Evolutionary conservation across 495 filamentous ascomycete species (phyloP).

Genomic region (Penicillium chermesinum): DNA sequence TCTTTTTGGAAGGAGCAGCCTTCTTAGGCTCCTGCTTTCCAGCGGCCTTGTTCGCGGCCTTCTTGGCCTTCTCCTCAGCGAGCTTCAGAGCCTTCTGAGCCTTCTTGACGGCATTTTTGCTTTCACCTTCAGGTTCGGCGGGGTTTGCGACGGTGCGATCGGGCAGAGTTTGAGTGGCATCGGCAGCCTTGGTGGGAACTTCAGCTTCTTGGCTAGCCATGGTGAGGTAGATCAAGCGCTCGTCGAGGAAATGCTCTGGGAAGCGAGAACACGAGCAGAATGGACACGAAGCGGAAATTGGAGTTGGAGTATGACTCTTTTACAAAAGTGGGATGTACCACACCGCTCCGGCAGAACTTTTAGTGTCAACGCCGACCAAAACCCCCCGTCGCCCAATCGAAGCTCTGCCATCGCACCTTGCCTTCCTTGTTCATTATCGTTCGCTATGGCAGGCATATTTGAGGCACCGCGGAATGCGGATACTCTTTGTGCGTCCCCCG

Average conservation of each 20-base stretch:
- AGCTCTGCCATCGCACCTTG: slow-evolving; percentile 33
- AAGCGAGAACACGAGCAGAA: slow-evolving; percentile 17
- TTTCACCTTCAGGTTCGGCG: slow-evolving; percentile 46
- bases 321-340: slow-evolving; percentile 42
- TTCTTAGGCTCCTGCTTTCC: slow-evolving; percentile 44
- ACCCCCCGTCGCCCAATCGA: slow-evolving; percentile 24
- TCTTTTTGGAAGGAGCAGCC: slow-evolving; percentile 32
- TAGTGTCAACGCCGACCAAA: slow-evolving; percentile 33
- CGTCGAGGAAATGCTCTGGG: slow-evolving; percentile 18
- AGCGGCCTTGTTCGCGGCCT: slow-evolving; percentile 51
- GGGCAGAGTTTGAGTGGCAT: slow-evolving; percentile 33
- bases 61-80: slow-evolving; percentile 62
- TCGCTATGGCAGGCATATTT: slow-evolving; percentile 78
- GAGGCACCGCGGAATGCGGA: slow-evolving; percentile 82
- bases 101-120: slow-evolving; percentile 71
- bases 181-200: slow-evolving; percentile 23
- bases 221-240: slow-evolving; percentile 19
- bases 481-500: slow-evolving; percentile 61
- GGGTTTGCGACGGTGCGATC: slow-evolving; percentile 37
- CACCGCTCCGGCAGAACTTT: slow-evolving; percentile 49
- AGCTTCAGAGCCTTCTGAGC: slow-evolving; percentile 62
- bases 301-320: slow-evolving; percentile 21
- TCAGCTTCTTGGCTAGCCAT: slow-evolving; percentile 35
- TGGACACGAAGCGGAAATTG: slow-evolving; percentile 8
- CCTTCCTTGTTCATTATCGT: slow-evolving; percentile 21